A percentile compares a stretch with the other conserved stretches of the same genome.
phyloP scores from a whole-genome alignment of 352 stramenopile genomes.

The Globisporangium lucens region DNA sequence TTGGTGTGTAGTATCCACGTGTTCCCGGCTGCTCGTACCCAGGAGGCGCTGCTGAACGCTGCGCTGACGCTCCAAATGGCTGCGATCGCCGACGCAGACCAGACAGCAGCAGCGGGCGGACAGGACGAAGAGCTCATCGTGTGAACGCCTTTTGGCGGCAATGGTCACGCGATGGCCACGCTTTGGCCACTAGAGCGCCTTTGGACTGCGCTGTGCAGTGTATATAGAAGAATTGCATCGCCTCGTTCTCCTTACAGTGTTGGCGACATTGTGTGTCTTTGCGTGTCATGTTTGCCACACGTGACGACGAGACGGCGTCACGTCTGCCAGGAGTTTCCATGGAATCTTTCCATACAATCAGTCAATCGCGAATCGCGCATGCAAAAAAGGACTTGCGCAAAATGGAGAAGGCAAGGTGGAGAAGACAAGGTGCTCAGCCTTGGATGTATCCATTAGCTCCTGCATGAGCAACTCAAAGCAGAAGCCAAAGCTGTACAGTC shows the following conservation, averaged over 20 bases:
- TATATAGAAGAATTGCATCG: background rate
- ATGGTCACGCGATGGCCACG: too few species aligned
- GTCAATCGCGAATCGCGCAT: background rate
- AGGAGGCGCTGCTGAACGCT: conserved; percentile 10
- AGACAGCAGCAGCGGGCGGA: background rate
- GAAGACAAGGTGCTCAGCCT: too few species aligned
- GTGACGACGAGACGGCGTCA: background rate
- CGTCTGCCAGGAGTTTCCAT: background rate
- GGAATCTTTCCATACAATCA: background rate
- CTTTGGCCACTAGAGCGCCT: too few species aligned
- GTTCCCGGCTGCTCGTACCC: conserved; percentile 11
- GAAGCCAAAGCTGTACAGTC: too few species aligned
- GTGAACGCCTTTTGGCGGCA: too few species aligned
- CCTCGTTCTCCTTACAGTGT: too few species aligned
- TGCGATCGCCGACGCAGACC: background rate
- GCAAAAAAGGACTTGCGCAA: background rate
- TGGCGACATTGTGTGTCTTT: too few species aligned
- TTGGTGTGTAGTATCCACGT: conserved; percentile 17
- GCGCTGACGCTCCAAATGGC: conserved; percentile 10
- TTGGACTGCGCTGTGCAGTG: too few species aligned
- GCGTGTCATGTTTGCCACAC: background rate
- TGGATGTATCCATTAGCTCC: too few species aligned
- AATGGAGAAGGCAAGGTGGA: background rate
- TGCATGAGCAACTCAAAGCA: too few species aligned
- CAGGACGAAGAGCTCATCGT: conserved; percentile 13